Base-by-base conservation (phyloP, 2,329 filamentous ascomycete species). In the Alternaria hordeiaustralica region DNA sequence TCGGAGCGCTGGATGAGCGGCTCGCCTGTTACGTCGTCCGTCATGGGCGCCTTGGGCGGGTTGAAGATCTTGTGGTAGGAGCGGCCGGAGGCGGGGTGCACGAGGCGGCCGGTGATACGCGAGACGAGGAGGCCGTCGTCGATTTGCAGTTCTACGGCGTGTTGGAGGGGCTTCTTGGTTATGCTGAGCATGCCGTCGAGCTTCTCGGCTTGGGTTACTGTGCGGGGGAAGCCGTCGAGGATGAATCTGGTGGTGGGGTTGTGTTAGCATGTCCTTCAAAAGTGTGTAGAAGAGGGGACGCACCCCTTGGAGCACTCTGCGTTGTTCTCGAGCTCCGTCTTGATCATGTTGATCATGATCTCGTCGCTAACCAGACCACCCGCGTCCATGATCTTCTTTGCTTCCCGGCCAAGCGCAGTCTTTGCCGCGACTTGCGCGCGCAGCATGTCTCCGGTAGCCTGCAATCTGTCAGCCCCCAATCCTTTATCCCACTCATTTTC, bases 301-400 rank as follows among this genome's bases (percentile, higher is more conserved):
- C 87, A 97, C 95, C 96, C 96, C 83, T 95, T 95, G 86, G 92
- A 92, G 89, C 96, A 99, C 85, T 99, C 95, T 78, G 88, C 84
- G 86, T 99, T 99, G 84, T 87, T 91, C 78, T 96, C 92, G 55
- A 99, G 88, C 87, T 99, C 95, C 81, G 91, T 92, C 89, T 96
- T 95, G 86, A 99, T 99, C 96, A 99, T 99, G 83, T 95, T 94
- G 82, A 99, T 92, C 88, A 99, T 95, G 80, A 99, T 99, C 80
- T 98, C 95, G 83, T 99, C 96, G 82, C 94, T 97, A 81, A 99
- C 96, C 63, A 99, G 89, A 73, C 95, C 95, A 75, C 96, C 96
- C 81, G 95, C 92, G 80, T 99, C 96, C 96, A 99, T 99, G 83
- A 99, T 99, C 90, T 98, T 98, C 90, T 99, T 99, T 71, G 96